Evolutionary conservation across 192 early-diverging fungal genomes (phyloP).

Genomic region (Rhizoclosmatium globosum): DNA sequence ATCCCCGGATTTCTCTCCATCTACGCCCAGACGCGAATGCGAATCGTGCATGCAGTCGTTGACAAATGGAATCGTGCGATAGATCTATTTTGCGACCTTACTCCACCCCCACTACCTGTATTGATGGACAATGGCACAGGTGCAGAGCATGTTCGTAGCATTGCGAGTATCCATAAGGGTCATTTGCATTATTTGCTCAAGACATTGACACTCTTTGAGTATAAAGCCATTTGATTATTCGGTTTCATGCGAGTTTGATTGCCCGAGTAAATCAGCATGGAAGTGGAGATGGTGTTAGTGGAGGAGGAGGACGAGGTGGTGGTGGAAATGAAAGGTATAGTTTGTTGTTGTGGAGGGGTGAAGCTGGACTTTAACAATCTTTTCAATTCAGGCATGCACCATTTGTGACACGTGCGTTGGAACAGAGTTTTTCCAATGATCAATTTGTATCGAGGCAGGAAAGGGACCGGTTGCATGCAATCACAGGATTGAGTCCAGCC

Average conservation of each 20-base stretch:
- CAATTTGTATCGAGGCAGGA: conserved; percentile 7
- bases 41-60: conserved; percentile 11
- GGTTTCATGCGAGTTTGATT: conserved; percentile 28
- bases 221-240: conserved; percentile 23
- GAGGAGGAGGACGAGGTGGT: neutral
- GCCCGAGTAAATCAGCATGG: conserved; percentile 26
- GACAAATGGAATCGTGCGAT: conserved; percentile 14
- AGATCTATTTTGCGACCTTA: neutral
- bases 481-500: conserved; percentile 11
- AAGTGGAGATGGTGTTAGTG: neutral
- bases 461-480: conserved; percentile 19
- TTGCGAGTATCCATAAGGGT: conserved; percentile 17
- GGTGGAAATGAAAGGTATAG: neutral
- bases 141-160: neutral
- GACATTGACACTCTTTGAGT: conserved; percentile 18
- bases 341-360: too few species aligned
- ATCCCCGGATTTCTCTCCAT: neutral
- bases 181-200: conserved; percentile 20
- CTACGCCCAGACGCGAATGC: conserved; percentile 1
- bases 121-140: neutral
- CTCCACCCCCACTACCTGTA: neutral
- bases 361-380: neutral
- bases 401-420: conserved; percentile 10
- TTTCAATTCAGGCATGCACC: conserved; percentile 15
- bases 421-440: conserved; percentile 14